phyloP scores from a whole-genome alignment of 2,329 filamentous ascomycete species.

The Ophiosphaerella korrae region DNA sequence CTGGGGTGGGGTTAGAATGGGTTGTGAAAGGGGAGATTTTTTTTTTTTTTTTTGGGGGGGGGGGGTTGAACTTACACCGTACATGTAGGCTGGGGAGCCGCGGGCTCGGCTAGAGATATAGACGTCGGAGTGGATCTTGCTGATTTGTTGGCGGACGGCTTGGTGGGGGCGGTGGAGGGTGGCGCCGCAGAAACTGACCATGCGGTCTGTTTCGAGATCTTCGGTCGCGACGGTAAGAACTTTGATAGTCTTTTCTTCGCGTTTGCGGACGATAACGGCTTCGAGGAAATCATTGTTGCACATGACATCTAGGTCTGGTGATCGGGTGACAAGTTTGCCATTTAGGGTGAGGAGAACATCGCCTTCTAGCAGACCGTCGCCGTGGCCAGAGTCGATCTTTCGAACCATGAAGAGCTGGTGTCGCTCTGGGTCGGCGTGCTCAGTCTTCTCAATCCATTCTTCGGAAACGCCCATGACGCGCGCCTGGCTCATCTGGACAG shows the following conservation, averaged over 20 bases:
- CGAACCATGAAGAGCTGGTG: constrained; percentile 99
- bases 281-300: constrained; percentile 85
- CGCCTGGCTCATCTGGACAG: constrained; percentile 95
- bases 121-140: constrained; percentile 92
- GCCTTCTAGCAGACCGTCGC: constrained; percentile 77
- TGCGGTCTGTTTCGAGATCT: constrained; percentile 89
- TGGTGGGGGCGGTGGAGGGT: constrained; percentile 93
- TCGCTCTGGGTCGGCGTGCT: constrained; percentile 83
- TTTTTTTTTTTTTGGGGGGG: too few species aligned
- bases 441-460: constrained; percentile 91
- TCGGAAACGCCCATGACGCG: constrained; percentile 97
- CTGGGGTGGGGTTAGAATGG: constrained; percentile 56
- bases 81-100: constrained; percentile 45
- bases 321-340: constrained; percentile 87
- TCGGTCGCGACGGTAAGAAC: constrained; percentile 86
- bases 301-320: constrained; percentile 94
- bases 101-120: constrained; percentile 80
- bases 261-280: constrained; percentile 84
- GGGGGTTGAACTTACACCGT: constrained; percentile 54
- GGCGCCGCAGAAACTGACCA: constrained; percentile 93
- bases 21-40: constrained; percentile 69
- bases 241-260: constrained; percentile 75
- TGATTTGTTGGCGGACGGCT: constrained; percentile 95
- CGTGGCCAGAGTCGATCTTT: constrained; percentile 74
- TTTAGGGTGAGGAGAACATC: constrained; percentile 93